A percentile compares a stretch with the other conserved stretches of the same genome.
Evolutionary conservation across 2,329 filamentous ascomycete genomes (phyloP).

Genomic region (Nothophaeocryptopus gaeumannii): DNA sequence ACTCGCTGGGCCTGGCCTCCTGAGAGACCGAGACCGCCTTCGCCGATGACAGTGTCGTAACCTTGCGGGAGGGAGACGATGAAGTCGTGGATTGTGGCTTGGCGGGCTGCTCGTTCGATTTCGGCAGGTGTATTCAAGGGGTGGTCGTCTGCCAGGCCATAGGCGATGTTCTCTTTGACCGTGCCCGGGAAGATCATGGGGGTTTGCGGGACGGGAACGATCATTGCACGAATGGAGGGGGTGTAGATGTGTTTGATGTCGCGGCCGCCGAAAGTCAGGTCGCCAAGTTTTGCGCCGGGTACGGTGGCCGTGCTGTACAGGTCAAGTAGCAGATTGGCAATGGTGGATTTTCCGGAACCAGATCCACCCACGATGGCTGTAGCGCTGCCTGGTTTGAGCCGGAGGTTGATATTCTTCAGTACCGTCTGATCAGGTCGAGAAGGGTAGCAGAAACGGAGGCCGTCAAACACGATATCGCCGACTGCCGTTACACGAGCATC

Average conservation of each 20-base stretch:
- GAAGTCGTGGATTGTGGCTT: slow-evolving; percentile 73
- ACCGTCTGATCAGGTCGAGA: slow-evolving; percentile 52
- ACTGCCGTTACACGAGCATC: slow-evolving; percentile 42
- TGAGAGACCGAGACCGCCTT: slow-evolving; percentile 69
- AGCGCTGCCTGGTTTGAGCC: slow-evolving; percentile 61
- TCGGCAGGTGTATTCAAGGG: slow-evolving; percentile 44
- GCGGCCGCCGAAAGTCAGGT: slow-evolving; percentile 58
- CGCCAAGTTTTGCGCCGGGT: slow-evolving; percentile 28
- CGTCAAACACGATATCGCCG: slow-evolving; percentile 58
- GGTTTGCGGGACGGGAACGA: slow-evolving; percentile 67
- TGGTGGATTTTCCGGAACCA: slow-evolving; percentile 87
- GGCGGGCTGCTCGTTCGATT: slow-evolving; percentile 51
- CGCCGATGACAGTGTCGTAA: slow-evolving; percentile 72
- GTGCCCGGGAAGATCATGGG: slow-evolving; percentile 75
- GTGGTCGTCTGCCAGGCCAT: slow-evolving; percentile 63
- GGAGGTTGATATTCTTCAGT: slow-evolving; percentile 64
- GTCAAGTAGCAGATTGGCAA: slow-evolving; percentile 70
- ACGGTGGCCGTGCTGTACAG: slow-evolving; percentile 65
- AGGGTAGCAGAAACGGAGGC: slow-evolving; percentile 71
- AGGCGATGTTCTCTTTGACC: slow-evolving; percentile 77
- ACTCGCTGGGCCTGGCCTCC: slow-evolving; percentile 82
- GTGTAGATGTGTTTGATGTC: slow-evolving; percentile 61
- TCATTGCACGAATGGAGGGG: slow-evolving; percentile 56
- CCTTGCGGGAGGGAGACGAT: slow-evolving; percentile 67
- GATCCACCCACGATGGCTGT: slow-evolving; percentile 80